These are phyloP conservation scores for Fomitiporia mediterranea DNA, from an alignment of 1,284 basidiomycete species.

Conservation along the genomic window DNA sequence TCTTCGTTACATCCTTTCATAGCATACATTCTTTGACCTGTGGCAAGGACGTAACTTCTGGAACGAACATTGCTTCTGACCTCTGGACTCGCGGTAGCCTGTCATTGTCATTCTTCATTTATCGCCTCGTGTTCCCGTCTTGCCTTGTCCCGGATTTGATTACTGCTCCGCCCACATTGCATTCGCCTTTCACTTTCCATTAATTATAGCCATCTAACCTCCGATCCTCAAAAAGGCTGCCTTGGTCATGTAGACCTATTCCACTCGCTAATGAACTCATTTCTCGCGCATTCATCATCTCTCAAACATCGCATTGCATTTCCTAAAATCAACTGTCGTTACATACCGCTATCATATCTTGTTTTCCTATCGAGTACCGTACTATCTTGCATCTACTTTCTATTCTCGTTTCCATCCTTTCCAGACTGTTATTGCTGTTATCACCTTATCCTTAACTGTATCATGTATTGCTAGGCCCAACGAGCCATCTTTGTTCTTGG, in stretches of 20 bases:
- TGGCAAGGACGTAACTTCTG: neutral
- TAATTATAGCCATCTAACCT: neutral
- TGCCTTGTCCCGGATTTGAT: neutral
- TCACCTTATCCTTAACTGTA: too few relatives aligned
- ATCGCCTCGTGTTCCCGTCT: neutral
- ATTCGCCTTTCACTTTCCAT: neutral
- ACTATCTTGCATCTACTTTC: too few relatives aligned
- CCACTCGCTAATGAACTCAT: neutral
- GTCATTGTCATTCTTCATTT: conserved; percentile 3
- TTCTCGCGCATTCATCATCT: too few relatives aligned
- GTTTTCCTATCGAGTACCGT: neutral
- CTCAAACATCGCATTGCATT: too few relatives aligned
- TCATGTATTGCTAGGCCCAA: too few relatives aligned
- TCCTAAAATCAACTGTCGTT: too few relatives aligned
- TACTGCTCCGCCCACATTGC: neutral
- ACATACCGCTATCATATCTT: neutral
- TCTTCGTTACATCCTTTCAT: neutral
- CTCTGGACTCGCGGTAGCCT: neutral
- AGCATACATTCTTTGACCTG: too few relatives aligned
- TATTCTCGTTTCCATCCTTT: too few relatives aligned
- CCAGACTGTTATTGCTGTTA: too few relatives aligned
- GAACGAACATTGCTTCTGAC: neutral
- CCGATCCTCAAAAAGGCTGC: neutral
- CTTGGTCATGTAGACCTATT: neutral
- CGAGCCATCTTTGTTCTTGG: too few relatives aligned